Percentiles rank a stretch among this genome's conserved stretches.
phyloP scores from a whole-genome alignment of 495 filamentous ascomycete genomes.

The Acidiella bohemica region DNA sequence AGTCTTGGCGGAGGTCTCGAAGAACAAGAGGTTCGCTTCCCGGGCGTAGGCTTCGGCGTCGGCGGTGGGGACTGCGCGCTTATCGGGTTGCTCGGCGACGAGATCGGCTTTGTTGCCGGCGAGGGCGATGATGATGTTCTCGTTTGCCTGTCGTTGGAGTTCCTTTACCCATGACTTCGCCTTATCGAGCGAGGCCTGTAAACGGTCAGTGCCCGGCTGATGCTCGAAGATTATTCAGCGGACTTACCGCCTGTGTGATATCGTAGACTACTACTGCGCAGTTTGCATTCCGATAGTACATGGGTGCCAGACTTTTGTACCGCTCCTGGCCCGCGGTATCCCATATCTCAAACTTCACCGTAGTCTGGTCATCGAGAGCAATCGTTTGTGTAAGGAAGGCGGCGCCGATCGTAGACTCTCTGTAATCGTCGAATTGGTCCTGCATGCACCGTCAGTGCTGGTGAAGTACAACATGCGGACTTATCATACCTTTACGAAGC shows the following conservation, averaged over 20 bases:
- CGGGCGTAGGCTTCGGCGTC: constrained; percentile 91
- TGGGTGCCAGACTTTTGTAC: constrained; percentile 90
- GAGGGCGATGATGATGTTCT: constrained; percentile 97
- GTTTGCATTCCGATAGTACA: constrained; percentile 99
- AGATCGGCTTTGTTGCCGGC: constrained; percentile 97
- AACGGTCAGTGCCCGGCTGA: too few species aligned
- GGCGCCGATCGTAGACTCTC: constrained; percentile 97
- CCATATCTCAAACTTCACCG: constrained; percentile 99
- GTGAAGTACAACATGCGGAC: neutral
- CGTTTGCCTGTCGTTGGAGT: constrained; percentile 93
- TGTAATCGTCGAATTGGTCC: constrained; percentile 99
- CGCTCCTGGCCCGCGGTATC: constrained; percentile 98
- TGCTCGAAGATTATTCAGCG: too few species aligned
- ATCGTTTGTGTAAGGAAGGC: constrained; percentile 99
- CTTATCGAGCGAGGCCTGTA: constrained; percentile 87
- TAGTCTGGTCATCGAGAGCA: constrained; percentile 93
- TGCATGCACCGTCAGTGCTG: constrained; percentile 24
- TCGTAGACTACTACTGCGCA: constrained; percentile 98
- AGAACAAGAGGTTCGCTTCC: constrained; percentile 88
- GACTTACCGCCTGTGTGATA: constrained; percentile 89
- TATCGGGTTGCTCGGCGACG: constrained; percentile 77
- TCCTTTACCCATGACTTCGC: constrained; percentile 99
- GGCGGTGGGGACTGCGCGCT: constrained; percentile 73
- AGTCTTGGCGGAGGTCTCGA: constrained; percentile 95
- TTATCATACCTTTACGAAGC: constrained; percentile 79